phyloP scores from a whole-genome alignment of 208 protist genomes.

The Leishmania lainsoni region DNA sequence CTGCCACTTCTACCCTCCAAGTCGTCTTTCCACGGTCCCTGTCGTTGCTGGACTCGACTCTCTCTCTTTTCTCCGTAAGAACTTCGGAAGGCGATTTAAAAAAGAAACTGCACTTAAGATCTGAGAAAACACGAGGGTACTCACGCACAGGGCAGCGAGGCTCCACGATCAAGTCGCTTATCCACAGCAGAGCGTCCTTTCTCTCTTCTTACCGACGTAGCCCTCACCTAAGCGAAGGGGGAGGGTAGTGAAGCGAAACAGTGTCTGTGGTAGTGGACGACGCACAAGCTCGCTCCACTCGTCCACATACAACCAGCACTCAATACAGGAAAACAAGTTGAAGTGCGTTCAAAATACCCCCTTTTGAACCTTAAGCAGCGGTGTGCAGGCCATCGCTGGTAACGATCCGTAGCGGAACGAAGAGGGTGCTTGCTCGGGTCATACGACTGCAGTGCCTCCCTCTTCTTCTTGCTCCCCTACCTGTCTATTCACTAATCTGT shows the following conservation, averaged over 20 bases:
- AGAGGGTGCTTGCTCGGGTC: not conserved
- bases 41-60: not conserved
- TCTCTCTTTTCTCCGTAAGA: not conserved
- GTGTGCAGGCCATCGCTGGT: not conserved
- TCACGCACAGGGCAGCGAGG: not conserved
- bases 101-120: not conserved
- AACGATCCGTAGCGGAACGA: not conserved
- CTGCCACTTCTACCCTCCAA: not conserved
- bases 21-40: not conserved
- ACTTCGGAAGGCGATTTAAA: not conserved
- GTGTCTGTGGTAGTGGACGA: not conserved
- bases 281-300: not conserved
- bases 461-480: not conserved
- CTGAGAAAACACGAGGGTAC: not conserved
- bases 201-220: not conserved
- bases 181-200: not conserved
- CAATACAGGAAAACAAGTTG: not conserved
- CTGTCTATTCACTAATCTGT: not conserved
- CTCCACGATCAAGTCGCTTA: not conserved
- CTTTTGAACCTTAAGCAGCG: not conserved
- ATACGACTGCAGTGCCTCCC: not conserved
- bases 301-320: not conserved
- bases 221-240: not conserved
- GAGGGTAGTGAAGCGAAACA: not conserved
- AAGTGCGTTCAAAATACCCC: too few relatives aligned